These are phyloP conservation scores for Vitis rotundifolia DNA, from an alignment of 164 flowering plant genomes.

Conservation along the genomic window DNA sequence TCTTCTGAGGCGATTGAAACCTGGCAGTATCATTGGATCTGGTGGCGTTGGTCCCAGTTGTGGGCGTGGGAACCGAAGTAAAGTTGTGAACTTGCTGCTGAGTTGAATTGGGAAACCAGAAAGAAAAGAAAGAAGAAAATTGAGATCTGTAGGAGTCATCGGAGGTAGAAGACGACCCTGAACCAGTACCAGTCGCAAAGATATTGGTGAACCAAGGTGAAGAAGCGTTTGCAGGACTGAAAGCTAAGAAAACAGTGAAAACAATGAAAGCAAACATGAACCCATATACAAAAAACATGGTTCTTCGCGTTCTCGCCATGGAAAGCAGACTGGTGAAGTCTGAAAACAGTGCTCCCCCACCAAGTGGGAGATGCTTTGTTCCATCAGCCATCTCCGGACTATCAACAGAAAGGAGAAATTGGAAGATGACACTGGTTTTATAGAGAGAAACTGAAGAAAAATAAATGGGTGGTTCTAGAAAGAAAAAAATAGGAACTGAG, in stretches of 20 bases:
- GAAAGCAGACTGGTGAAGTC: conserved; percentile 47
- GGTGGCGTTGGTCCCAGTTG: conserved; percentile 5
- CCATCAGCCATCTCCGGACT: conserved; percentile 50
- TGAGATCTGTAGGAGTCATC: conserved; percentile 36
- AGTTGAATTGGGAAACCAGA: conserved; percentile 52
- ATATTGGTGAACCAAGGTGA: conserved; percentile 64
- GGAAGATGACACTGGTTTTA: background rate
- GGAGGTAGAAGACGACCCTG: conserved; percentile 14
- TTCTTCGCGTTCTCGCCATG: conserved; percentile 43
- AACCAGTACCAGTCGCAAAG: conserved; percentile 21
- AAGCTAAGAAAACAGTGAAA: conserved; percentile 66
- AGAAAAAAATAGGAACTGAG: too few species aligned
- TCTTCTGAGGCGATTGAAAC: conserved; percentile 1
- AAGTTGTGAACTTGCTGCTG: background rate
- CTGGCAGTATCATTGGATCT: conserved; percentile 25
- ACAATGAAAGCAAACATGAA: conserved; percentile 58
- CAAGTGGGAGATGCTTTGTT: conserved; percentile 40
- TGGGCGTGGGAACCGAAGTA: conserved; percentile 3
- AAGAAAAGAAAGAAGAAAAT: conserved; percentile 51
- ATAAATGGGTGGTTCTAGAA: background rate
- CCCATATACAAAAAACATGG: conserved; percentile 52
- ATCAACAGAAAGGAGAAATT: background rate
- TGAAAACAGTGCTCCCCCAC: conserved; percentile 33
- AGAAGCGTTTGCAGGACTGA: conserved; percentile 50
- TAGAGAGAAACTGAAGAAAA: conserved; percentile 12